phyloP scores from a whole-genome alignment of 208 protist species.

The Phytomonas francai region DNA sequence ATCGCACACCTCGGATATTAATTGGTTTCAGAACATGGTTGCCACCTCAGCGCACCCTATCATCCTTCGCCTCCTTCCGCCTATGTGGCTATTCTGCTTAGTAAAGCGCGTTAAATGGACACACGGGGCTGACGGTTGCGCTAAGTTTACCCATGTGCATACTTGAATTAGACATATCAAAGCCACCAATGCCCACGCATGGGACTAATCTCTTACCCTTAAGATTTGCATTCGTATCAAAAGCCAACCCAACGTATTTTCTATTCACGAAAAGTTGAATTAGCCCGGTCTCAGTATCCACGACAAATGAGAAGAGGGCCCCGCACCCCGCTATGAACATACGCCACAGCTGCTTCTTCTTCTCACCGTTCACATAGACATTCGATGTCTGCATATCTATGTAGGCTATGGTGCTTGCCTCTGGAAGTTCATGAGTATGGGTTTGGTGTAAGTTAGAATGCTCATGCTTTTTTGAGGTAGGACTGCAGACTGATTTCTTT shows the following conservation, averaged over 20 bases:
- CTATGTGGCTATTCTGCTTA: slow-evolving; percentile 6
- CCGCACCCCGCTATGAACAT: slow-evolving; percentile 59
- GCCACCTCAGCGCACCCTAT: background rate
- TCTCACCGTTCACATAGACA: slow-evolving; percentile 51
- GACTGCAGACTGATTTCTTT: background rate
- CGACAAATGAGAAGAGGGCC: slow-evolving; percentile 60
- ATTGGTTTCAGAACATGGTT: background rate
- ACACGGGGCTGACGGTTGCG: slow-evolving; percentile 30
- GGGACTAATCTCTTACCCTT: slow-evolving; percentile 66
- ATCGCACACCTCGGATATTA: background rate
- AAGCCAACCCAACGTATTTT: slow-evolving; percentile 66
- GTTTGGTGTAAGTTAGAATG: background rate
- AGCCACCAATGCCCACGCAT: slow-evolving; percentile 51
- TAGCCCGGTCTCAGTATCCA: slow-evolving; percentile 72
- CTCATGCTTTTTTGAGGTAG: background rate
- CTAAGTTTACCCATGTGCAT: slow-evolving; percentile 42
- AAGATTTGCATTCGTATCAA: slow-evolving; percentile 35
- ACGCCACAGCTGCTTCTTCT: slow-evolving; percentile 67
- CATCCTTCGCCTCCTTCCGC: background rate
- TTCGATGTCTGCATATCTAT: slow-evolving; percentile 69
- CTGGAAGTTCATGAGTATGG: background rate
- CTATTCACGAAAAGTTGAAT: slow-evolving; percentile 78
- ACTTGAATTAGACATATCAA: slow-evolving; percentile 63
- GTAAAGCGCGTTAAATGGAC: slow-evolving; percentile 35
- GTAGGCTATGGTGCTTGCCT: slow-evolving; percentile 24